Evolutionary conservation across 2,329 filamentous ascomycete genomes (phyloP), one percentile per base, ranked within the genome.

Genomic region (Penicillium glabrum): DNA sequence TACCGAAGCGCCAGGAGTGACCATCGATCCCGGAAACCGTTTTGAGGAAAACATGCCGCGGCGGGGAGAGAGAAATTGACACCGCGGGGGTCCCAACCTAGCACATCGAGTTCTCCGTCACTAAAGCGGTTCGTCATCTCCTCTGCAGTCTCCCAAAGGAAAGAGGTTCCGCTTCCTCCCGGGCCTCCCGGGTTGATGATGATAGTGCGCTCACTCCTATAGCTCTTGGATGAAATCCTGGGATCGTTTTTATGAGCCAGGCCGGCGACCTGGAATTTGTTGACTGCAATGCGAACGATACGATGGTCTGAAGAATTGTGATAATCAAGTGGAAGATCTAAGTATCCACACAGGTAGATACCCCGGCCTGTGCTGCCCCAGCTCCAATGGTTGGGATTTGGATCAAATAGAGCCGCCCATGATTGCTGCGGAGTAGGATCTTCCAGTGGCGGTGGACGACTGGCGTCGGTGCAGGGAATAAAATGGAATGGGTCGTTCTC

Each of bases 11-110:
- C n/a, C 11, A 62, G 37, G 8, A 57, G 46, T 21, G 59, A 59
- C 61, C 59, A 62, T 35, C 61, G 39, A 31, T 62, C 58, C 5
- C 61, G 51, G 39, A 56, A 29, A 5, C n/a, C 4, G 39, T 62
- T 19, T 7, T 56, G 51, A 21, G 59, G 59, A 21, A 53, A 62
- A 37, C 61, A 62, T 41, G 61, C 31, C 14, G 33, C 54, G 3
- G 56, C 43, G 8, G 61, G 61, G 1, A 61, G 54, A 3, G 61
- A 62, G n/a, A 54, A 26, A 24, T 62, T 62, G 3, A 62, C 61
- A 29, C 61, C 61, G 10, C 61, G 59, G 16, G 61, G 59, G 23
- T 62, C 61, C 61, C 61, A 63, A 10, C 56, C 59, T 7, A 63
- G 45, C 1, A 61, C 61, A 53, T 61, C 61, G 13, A 58, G 45